These are phyloP conservation scores for Sporothrix variecibatus DNA, from an alignment of 2,329 filamentous ascomycete genomes.

Conservation along the genomic window DNA sequence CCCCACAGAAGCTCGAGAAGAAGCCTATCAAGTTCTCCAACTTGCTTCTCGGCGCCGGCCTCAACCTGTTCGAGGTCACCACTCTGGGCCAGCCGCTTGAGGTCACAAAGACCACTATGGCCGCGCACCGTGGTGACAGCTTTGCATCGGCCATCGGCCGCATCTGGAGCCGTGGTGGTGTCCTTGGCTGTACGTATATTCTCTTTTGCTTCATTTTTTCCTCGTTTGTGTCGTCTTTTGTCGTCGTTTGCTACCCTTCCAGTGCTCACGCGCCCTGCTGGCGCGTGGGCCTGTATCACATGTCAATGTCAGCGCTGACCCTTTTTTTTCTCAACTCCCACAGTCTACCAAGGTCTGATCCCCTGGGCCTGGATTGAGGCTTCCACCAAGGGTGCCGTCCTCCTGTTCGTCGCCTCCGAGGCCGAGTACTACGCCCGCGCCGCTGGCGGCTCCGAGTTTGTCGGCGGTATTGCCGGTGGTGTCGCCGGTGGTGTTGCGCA, in stretches of 20 bases:
- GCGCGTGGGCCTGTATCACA: slow-evolving; percentile 10
- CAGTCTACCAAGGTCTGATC: slow-evolving; percentile 99
- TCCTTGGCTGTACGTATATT: slow-evolving; percentile 79
- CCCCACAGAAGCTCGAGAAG: slow-evolving; percentile 75
- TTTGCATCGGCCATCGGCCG: slow-evolving; percentile 78
- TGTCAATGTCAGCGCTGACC: slow-evolving; percentile 15
- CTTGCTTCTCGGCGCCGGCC: slow-evolving; percentile 85
- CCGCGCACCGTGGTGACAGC: slow-evolving; percentile 88
- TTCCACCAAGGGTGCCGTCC: slow-evolving; percentile 97
- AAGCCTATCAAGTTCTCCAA: slow-evolving; percentile 99
- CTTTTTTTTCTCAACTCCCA: slow-evolving; percentile 15
- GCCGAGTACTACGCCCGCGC: slow-evolving; percentile 91
- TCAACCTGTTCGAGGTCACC: slow-evolving; percentile 91
- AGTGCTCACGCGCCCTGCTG: background rate
- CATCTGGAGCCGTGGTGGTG: slow-evolving; percentile 92
- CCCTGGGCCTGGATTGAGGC: slow-evolving; percentile 99
- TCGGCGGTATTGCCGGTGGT: slow-evolving; percentile 84
- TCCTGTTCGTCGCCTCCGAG: slow-evolving; percentile 98
- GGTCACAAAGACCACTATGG: slow-evolving; percentile 99
- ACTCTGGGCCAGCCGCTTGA: slow-evolving; percentile 79
- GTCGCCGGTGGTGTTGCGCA: slow-evolving; percentile 94
- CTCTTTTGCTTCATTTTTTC: background rate
- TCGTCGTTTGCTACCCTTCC: background rate
- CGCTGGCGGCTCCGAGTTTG: slow-evolving; percentile 82
- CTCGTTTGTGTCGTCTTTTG: background rate